Evolutionary conservation across 768 basidiomycete genomes (phyloP), one percentile per base, ranked within the genome.

Genomic region (Kwoniella botswanensis): DNA sequence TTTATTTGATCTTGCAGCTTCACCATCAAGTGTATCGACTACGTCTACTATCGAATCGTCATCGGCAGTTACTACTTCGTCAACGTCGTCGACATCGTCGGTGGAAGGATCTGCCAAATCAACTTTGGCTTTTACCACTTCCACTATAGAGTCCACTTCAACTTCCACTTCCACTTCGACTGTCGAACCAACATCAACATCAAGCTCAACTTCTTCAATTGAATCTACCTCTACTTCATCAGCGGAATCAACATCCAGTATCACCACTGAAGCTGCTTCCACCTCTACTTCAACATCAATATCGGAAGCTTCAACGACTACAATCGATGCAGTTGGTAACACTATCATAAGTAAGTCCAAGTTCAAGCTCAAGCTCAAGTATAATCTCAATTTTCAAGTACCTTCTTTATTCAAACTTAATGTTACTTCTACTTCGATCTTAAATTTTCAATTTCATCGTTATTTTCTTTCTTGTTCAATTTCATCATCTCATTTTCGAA

Each of bases 111-210:
- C 66, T 41, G 35, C 41, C 43, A 42, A 56, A 43, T 42, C 65
- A 12, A 58, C 55, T 66, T 21, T 54, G 29, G 24, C 65, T 22
- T 43, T 52, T 13, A 42, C 65, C 29, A 66, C n/a, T 44, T 63
- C 46, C 0, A 56, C 65, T 22, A 5, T 17, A 7, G 50, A 65
- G 43, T 12, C 50, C 7, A 65, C 63, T 26, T 55, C 46, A 41
- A 55, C 50, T 22, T 29, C 52, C n/a, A 26, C 29, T 18, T 29
- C 52, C n/a, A 26, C 29, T 18, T 29, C 46, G 10, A 56, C 65
- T 4, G 24, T 17, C 15, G 50, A 65, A 54, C 15, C 62, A 18
- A 52, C 62, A 2, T 55, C 46, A 54, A 55, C 50, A n/a, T 29
- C 52, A 10, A 26, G 1, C 54, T 11, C 35, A 2, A 66, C 35